Evolutionary conservation across 768 basidiomycete species (phyloP), one percentile per base, ranked within the genome.

Genomic region (Amanita exitialis): DNA sequence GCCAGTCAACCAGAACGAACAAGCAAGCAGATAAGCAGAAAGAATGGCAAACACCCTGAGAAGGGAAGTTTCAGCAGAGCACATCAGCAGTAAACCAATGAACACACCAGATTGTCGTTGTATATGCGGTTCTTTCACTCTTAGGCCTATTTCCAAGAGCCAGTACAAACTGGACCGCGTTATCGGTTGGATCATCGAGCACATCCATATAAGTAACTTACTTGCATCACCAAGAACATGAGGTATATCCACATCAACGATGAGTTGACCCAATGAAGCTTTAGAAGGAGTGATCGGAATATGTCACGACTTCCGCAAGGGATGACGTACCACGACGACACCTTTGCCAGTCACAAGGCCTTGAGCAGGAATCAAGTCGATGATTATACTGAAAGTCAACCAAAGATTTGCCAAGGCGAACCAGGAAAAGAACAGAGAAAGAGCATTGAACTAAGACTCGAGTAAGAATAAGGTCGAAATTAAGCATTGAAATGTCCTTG

Each of bases 361-460:
- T 63, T 75, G 66, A 23, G 57, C 47, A 0, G 87, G 86, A 10
- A 93, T 73, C 34, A 96, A 77, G 59, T 92, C 82, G 74, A 95
- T 90, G 65, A 95, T 90, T 67, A 95, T 94, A 53, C 82, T 83
- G 75, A 95, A 95, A 15, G 89, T 94, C 52, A 95, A 70, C 90
- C 90, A 96, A 41, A 94, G 71, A 62, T 94, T 94, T 56, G 91
- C 90, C 52, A 93, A 66, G 2, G 90, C 82, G 68, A 96, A 95
- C 90, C 91, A 97, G 6, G 86, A 82, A 71, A 97, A 94, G 56
- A 93, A 58, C 53, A 97, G 73, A 27, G 78, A 83, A 63, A 89
- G 80, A 45, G 91, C 59, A 66, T 92, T 93, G 66, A 92, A 94
- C 87, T 91, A 51, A 6, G 47, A 42, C 16, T 1, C 8, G 13